Conservation (phyloP, 805 yeast genomes). For the Wickerhamomyces queroliae region DNA sequence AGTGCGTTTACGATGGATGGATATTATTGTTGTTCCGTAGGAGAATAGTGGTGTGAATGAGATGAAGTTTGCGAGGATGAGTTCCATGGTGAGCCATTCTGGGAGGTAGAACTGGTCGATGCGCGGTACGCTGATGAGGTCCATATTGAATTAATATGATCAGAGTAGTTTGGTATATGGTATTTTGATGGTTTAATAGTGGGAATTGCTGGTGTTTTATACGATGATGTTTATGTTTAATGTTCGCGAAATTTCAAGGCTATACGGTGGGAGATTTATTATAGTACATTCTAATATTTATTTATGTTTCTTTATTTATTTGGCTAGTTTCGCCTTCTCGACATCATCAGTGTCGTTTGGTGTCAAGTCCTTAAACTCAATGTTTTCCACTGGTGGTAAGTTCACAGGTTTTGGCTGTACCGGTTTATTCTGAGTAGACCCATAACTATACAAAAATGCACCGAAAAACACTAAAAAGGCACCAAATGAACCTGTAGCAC, state of each 20-base stretch:
- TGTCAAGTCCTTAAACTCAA: not conserved
- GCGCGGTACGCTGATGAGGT: constrained; percentile 19
- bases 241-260: no score
- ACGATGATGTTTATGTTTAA: no score
- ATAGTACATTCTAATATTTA: no score
- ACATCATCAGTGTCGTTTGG: not conserved
- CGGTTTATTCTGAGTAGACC: constrained; percentile 10
- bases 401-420: not conserved
- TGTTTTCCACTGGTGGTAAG: not conserved
- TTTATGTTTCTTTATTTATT: not conserved
- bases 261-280: no score
- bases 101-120: constrained; percentile 41
- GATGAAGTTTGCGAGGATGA: constrained; percentile 57
- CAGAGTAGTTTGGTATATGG: no score
- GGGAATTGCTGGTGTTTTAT: no score
- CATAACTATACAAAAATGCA: constrained; percentile 40
- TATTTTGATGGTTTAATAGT: no score
- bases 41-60: constrained; percentile 82
- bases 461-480: constrained; percentile 49
- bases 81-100: constrained; percentile 47
- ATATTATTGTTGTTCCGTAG: constrained; percentile 75
- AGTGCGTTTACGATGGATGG: constrained; percentile 57
- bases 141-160: no score
- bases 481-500: constrained; percentile 37
- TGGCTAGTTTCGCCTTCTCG: not conserved